These are phyloP conservation scores for Dictyostelium intermedium DNA, from an alignment of 78 protist species.

Conservation along the genomic window DNA sequence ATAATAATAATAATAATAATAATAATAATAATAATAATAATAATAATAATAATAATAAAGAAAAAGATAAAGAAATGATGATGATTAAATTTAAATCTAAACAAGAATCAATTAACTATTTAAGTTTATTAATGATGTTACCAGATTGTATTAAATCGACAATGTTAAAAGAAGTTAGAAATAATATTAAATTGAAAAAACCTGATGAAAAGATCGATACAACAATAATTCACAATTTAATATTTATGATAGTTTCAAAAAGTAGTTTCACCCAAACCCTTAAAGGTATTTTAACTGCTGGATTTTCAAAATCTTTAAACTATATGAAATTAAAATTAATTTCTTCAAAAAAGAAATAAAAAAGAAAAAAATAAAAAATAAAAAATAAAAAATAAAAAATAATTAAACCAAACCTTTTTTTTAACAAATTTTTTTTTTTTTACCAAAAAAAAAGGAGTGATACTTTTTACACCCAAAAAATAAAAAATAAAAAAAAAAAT, in stretches of 20 bases:
- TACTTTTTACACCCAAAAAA: not conserved
- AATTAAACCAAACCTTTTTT: no score
- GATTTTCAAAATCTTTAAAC: conserved; percentile 27
- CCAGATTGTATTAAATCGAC: not conserved
- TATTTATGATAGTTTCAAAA: not conserved
- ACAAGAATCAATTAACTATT: not conserved
- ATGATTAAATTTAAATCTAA: not conserved
- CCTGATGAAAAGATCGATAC: not conserved
- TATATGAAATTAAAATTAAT: conserved; percentile 21
- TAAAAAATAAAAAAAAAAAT: no score
- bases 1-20: not conserved
- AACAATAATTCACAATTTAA: not conserved
- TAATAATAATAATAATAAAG: no score
- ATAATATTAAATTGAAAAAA: not conserved
- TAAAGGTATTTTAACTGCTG: conserved; percentile 58
- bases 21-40: not conserved
- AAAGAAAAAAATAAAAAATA: not conserved
- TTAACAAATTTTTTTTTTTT: no score
- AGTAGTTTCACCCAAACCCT: conserved; percentile 39
- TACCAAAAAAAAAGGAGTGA: not conserved
- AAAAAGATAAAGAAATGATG: not conserved
- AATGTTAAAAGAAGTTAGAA: conserved; percentile 4
- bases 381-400: no score
- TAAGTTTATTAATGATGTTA: not conserved
- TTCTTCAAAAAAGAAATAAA: conserved; percentile 15